Evolutionary conservation across 106 monocot genomes (phyloP), one percentile per base, ranked within the genome.

Genomic region (Iris macrosiphon): DNA sequence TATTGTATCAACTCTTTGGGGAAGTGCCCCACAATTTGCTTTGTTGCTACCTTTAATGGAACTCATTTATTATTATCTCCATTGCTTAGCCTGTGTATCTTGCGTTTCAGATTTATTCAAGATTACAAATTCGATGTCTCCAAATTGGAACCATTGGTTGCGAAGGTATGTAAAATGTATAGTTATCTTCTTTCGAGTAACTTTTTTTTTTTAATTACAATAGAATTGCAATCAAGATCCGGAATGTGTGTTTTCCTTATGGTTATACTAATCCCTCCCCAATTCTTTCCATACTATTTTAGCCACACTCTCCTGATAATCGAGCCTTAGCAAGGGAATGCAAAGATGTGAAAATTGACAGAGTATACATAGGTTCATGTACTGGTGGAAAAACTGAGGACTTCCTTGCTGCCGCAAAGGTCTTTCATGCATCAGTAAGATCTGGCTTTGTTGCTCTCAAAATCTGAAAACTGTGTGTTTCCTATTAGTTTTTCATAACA

Each of bases 251-350:
- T n/a, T n/a, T n/a, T n/a, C n/a, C n/a, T n/a, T n/a, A n/a, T n/a
- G n/a, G n/a, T n/a, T n/a, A n/a, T n/a, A n/a, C n/a, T n/a, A n/a
- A n/a, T n/a, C n/a, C n/a, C n/a, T n/a, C n/a, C n/a, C n/a, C n/a
- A 49, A 14, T 53, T 14, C 0, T 29, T 23, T 50, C 30, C 55
- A 21, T 54, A 8, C 58, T 45, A 29, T 72, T 63, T 56, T 73
- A 84, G 84, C 84, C 81, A 15, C 93, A 94, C 68, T 94, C 88
- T 49, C 88, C 88, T 60, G 93, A 88, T 69, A 94, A 94, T 59
- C 93, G 84, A 44, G 84, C 84, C 44, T 57, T 85, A 64, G 94
- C 84, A 66, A 94, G 93, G 71, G 84, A 94, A 55, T 94, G 88
- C 73, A 94, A 79, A 65, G 80, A 88, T 56, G 88, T 94, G 23